A percentile compares a stretch with the other conserved stretches of the same genome.
Evolutionary conservation across 495 filamentous ascomycete genomes (phyloP).

Genomic region (Rhizodiscina lignyota): DNA sequence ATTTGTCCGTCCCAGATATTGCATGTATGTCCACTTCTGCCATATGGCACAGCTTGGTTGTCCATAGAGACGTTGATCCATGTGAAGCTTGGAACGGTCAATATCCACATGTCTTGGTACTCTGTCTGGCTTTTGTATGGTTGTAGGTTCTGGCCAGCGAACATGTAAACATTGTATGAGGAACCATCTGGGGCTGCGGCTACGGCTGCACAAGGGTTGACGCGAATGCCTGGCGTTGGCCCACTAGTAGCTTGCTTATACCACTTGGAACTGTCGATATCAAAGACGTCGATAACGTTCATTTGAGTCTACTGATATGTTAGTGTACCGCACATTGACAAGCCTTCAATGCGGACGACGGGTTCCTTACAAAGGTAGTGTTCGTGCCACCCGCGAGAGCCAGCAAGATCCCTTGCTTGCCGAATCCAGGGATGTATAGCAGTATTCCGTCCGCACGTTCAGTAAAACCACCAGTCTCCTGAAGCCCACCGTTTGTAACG

Average conservation of each 20-base stretch:
- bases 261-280: conserved; percentile 61
- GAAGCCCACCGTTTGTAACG: conserved; percentile 51
- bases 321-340: conserved; percentile 4
- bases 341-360: neutral
- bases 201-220: conserved; percentile 58
- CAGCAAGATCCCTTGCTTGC: conserved; percentile 48
- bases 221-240: conserved; percentile 42
- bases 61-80: conserved; percentile 48
- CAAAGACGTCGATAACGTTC: conserved; percentile 58
- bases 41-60: conserved; percentile 36
- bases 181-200: conserved; percentile 47
- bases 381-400: conserved; percentile 52
- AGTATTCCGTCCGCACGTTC: conserved; percentile 56
- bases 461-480: conserved; percentile 44
- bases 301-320: conserved; percentile 34
- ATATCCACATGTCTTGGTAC: conserved; percentile 62
- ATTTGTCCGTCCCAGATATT: conserved; percentile 54
- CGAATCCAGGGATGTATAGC: conserved; percentile 58
- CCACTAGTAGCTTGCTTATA: conserved; percentile 58
- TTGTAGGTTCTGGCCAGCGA: conserved; percentile 53
- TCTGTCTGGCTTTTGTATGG: conserved; percentile 43
- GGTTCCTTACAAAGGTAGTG: conserved; percentile 32
- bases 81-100: conserved; percentile 56
- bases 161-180: conserved; percentile 60
- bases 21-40: conserved; percentile 53